phyloP scores from a whole-genome alignment of 139 green algal species.

The Prasinococcaceae sp. region DNA sequence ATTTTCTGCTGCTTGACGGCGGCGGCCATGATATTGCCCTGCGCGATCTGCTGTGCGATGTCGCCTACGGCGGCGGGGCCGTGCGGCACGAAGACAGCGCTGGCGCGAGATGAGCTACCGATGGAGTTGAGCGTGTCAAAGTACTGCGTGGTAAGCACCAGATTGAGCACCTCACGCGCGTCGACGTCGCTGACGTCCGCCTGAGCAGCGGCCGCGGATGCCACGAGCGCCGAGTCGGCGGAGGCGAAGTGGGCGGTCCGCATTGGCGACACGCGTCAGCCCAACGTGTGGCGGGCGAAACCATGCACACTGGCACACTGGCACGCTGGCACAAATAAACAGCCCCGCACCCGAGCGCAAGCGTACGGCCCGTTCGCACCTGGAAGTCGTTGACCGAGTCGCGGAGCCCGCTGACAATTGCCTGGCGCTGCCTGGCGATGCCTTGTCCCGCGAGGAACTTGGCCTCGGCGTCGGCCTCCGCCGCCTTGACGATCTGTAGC shows the following conservation, averaged over 20 bases:
- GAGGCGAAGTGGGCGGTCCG: too few species aligned
- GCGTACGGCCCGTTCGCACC: too few species aligned
- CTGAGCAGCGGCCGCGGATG: too few species aligned
- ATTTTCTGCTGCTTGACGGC: too few species aligned
- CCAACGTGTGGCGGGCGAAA: neutral
- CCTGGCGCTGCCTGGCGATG: constrained; percentile 48
- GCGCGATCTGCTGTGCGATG: constrained; percentile 43
- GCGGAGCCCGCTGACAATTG: constrained; percentile 78
- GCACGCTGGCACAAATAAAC: neutral
- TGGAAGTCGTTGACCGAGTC: too few species aligned
- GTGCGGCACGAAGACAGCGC: constrained; percentile 66
- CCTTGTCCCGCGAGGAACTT: constrained; percentile 72
- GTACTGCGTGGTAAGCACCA: constrained; percentile 83
- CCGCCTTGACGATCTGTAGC: constrained; percentile 56
- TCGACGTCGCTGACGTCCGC: constrained; percentile 7
- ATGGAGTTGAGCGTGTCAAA: constrained; percentile 76
- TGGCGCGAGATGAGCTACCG: constrained; percentile 22
- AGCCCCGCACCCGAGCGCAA: too few species aligned
- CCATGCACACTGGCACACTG: neutral
- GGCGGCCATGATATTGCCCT: too few species aligned
- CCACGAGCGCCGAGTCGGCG: too few species aligned
- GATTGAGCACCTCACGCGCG: constrained; percentile 47
- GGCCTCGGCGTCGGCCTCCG: constrained; percentile 83
- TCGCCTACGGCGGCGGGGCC: constrained; percentile 44
- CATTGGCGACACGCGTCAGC: neutral